A percentile compares a stretch with the other conserved stretches of the same genome.
Conservation (phyloP, 2,329 filamentous ascomycete genomes). For the Nothophoma quercina region DNA sequence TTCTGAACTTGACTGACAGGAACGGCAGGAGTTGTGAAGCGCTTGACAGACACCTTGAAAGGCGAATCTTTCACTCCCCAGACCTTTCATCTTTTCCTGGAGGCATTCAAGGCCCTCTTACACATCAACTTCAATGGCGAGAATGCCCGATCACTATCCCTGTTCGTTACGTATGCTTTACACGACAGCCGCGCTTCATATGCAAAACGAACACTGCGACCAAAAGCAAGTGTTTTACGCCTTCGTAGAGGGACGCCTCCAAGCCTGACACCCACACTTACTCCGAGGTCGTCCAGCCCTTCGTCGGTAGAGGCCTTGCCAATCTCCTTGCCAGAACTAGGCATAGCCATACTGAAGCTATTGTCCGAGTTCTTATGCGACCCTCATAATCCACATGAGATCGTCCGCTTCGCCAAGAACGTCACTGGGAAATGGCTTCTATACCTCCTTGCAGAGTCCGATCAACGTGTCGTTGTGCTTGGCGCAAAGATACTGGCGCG, state of each 20-base stretch:
- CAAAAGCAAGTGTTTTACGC: constrained; percentile 44
- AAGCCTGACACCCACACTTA: constrained; percentile 37
- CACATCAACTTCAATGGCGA: constrained; percentile 83
- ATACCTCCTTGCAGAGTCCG: constrained; percentile 86
- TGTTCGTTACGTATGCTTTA: constrained; percentile 93
- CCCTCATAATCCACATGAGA: constrained; percentile 69
- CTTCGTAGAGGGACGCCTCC: constrained; percentile 39
- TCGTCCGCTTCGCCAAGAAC: constrained; percentile 89
- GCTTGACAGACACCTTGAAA: constrained; percentile 88
- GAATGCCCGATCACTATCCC: constrained; percentile 82
- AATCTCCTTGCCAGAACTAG: constrained; percentile 72
- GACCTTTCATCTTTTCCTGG: constrained; percentile 77
- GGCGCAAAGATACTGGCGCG: constrained; percentile 84
- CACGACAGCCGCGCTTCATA: constrained; percentile 66
- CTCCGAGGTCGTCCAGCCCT: constrained; percentile 44
- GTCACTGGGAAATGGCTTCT: constrained; percentile 98
- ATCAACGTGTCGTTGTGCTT: constrained; percentile 81
- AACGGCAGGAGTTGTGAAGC: constrained; percentile 80
- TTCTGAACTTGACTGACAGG: constrained; percentile 27
- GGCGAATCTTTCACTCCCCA: constrained; percentile 77
- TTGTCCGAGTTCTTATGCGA: constrained; percentile 82
- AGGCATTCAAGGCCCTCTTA: constrained; percentile 80
- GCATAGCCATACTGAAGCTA: constrained; percentile 76
- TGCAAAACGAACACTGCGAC: constrained; percentile 43
- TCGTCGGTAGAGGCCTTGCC: constrained; percentile 29